phyloP scores from a whole-genome alignment of 768 basidiomycete genomes.

The Macrolepiota dolichaula region DNA sequence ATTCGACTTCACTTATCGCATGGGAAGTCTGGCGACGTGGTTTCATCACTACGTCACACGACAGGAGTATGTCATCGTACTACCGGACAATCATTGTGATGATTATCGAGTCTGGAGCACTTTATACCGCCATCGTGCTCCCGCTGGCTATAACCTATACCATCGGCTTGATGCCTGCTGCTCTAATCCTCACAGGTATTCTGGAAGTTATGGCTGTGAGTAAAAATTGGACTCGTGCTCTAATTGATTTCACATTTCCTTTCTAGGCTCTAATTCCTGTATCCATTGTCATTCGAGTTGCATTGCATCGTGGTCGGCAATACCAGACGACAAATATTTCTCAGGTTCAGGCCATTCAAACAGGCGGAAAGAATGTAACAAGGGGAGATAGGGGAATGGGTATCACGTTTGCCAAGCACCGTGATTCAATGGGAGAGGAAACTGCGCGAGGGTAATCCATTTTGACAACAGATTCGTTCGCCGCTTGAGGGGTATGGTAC shows the following conservation, averaged over 20 bases:
- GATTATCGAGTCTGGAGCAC: not conserved
- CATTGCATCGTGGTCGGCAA: not conserved
- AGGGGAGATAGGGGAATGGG: not conserved
- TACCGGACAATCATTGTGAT: conserved; percentile 1
- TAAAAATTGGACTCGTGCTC: not conserved
- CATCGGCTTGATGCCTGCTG: not conserved
- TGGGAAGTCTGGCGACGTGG: not conserved
- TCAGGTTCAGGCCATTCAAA: not conserved
- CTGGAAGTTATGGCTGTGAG: not conserved
- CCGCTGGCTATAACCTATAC: not conserved
- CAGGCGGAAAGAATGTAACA: not conserved
- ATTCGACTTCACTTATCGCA: conserved; percentile 3
- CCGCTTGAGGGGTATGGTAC: too few species aligned
- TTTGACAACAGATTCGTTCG: too few species aligned
- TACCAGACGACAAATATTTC: not conserved
- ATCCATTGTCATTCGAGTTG: not conserved
- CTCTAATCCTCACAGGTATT: not conserved
- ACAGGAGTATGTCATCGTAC: not conserved
- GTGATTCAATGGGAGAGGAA: not conserved
- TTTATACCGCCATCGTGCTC: not conserved
- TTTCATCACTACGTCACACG: not conserved
- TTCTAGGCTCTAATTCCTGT: not conserved
- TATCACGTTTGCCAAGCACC: not conserved
- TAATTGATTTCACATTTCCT: not conserved
- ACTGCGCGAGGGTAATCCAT: not conserved